Percentiles rank a stretch among this genome's conserved stretches.
Evolutionary conservation across 306 rosid species (phyloP).

Genomic region (Quillaja saponaria): DNA sequence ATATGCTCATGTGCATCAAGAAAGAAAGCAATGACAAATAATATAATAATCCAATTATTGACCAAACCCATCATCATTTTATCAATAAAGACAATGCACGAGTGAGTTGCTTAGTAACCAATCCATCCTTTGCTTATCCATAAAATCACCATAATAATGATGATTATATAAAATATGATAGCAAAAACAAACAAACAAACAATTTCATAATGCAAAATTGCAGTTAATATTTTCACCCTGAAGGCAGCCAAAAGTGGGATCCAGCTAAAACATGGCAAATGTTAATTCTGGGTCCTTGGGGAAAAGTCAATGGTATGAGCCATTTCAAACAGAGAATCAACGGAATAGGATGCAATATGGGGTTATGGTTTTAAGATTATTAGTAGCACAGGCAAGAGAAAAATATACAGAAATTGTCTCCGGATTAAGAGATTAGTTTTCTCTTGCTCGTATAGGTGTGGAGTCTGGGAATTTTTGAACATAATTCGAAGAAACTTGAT

Average conservation of each 20-base stretch:
- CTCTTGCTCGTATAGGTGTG: too few relatives aligned
- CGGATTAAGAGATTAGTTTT: too few relatives aligned
- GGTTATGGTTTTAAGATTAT: neutral
- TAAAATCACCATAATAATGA: constrained; percentile 41
- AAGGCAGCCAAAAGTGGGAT: constrained; percentile 21
- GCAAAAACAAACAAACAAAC: neutral
- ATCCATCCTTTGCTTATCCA: constrained; percentile 61
- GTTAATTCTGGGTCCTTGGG: neutral
- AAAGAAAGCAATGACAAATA: constrained; percentile 18
- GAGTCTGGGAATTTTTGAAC: too few relatives aligned
- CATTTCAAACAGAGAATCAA: too few relatives aligned
- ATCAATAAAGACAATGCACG: constrained; percentile 41
- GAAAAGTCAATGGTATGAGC: neutral
- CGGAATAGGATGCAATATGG: too few relatives aligned
- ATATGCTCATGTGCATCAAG: constrained; percentile 33
- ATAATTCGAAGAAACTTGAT: too few relatives aligned
- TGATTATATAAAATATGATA: constrained; percentile 18
- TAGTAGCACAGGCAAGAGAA: too few relatives aligned
- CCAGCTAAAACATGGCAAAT: constrained; percentile 16
- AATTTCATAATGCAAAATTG: constrained; percentile 1
- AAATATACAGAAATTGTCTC: too few relatives aligned
- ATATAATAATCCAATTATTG: constrained; percentile 32
- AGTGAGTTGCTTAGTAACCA: constrained; percentile 47
- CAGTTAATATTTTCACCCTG: constrained; percentile 24
- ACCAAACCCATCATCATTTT: constrained; percentile 26